Evolutionary conservation across 225 moss, liverwort and hornwort genomes (phyloP), one percentile per base, ranked within the genome.

Genomic region (Neckera pumila): DNA sequence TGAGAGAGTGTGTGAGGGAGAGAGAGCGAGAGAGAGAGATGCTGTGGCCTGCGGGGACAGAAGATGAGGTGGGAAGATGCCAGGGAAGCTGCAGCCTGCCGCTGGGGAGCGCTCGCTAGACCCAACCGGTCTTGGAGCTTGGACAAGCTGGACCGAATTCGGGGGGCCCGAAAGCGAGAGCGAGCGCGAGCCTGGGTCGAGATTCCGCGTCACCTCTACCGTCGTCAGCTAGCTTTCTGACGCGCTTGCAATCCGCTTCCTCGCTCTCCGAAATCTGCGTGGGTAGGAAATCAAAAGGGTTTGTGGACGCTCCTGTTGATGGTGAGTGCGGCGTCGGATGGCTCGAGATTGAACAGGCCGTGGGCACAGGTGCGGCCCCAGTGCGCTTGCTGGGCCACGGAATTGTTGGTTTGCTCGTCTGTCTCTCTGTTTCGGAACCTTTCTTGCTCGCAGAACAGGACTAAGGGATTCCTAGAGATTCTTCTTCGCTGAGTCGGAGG

Each of bases 21-120:
- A 6, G 81, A 11, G 80, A 69, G 77, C 38, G 89, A 76, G 66
- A 67, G 53, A 84, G 70, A 59, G 90, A 86, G 83, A 83, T 90
- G 90, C 90, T 90, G 80, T 79, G 64, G 80, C 70, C 42, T 34
- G 49, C 40, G 71, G 53, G 67, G 67, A 26, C 61, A 51, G 89
- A 83, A 86, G 89, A 89, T 89, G 89, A 89, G 89, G 86, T 82
- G 84, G 79, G 84, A 84, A 87, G 87, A 87, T 87, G 87, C 90
- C 61, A 16, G 83, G 83, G 86, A 86, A 82, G 83, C 60, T 83
- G 71, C 90, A 57, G 84, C 63, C 80, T 84, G 84, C 43, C 63
- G 63, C 79, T 73, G 90, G 70, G 81, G 90, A 85, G 85, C 69
- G 78, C 69, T 77, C 69, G 51, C 70, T 86, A 87, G 90, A 78